Conservation (phyloP, 345 rosid species). For the Moringa oleifera region DNA sequence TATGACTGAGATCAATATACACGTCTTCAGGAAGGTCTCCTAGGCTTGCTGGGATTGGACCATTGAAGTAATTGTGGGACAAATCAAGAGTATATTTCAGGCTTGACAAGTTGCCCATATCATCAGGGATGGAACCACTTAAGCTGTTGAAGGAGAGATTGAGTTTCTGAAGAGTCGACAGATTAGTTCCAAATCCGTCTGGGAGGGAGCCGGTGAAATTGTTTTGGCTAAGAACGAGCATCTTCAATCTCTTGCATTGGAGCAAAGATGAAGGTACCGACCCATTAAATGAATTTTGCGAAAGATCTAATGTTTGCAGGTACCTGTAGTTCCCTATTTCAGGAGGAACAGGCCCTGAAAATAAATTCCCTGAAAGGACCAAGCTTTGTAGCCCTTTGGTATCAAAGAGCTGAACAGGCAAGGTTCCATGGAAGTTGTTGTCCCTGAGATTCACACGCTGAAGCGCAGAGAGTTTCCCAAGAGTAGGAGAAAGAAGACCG, state of each 20-base stretch:
- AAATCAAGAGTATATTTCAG: constrained; percentile 62
- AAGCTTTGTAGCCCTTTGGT: constrained; percentile 57
- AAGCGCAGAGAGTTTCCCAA: constrained; percentile 55
- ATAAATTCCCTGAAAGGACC: constrained; percentile 64
- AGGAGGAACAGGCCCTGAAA: constrained; percentile 62
- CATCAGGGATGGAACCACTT: constrained; percentile 49
- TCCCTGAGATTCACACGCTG: constrained; percentile 54
- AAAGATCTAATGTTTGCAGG: constrained; percentile 55
- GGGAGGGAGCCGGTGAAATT: constrained; percentile 58
- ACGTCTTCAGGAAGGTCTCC: constrained; percentile 62
- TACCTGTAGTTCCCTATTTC: constrained; percentile 48
- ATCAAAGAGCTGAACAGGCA: constrained; percentile 50
- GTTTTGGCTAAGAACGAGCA: constrained; percentile 53
- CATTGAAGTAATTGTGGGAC: constrained; percentile 69
- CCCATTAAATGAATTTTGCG: constrained; percentile 49
- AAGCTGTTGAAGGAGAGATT: constrained; percentile 60
- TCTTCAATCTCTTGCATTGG: constrained; percentile 49
- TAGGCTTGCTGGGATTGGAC: constrained; percentile 61
- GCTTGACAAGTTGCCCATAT: constrained; percentile 49
- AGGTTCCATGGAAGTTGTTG: constrained; percentile 53
- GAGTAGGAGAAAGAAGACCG: constrained; percentile 53
- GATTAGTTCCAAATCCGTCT: constrained; percentile 29
- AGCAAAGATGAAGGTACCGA: constrained; percentile 41
- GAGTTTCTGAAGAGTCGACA: constrained; percentile 42
- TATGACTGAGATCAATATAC: constrained; percentile 68